These are phyloP conservation scores for Skeletonema grethae DNA, from an alignment of 108 stramenopile genomes.

Conservation along the genomic window DNA sequence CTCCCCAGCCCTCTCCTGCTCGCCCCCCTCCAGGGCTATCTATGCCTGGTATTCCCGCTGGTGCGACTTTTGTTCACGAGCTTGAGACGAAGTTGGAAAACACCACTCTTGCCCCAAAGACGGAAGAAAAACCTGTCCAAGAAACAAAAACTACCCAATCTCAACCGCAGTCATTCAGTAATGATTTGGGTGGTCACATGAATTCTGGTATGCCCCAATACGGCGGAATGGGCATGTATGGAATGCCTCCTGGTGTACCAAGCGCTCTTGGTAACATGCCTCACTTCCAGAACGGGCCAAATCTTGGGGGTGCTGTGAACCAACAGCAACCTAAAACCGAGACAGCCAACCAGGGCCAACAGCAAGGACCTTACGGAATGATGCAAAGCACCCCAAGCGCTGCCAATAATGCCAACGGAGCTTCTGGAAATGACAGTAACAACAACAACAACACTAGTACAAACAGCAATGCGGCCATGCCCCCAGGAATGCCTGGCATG, in stretches of 20 bases:
- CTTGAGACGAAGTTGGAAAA: slow-evolving; percentile 81
- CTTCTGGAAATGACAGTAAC: slow-evolving; percentile 36
- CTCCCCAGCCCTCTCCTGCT: slow-evolving; percentile 70
- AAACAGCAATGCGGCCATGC: slow-evolving; percentile 49
- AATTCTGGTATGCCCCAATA: slow-evolving; percentile 58
- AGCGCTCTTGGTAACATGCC: slow-evolving; percentile 41
- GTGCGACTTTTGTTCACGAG: slow-evolving; percentile 82
- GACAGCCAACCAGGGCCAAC: slow-evolving; percentile 14
- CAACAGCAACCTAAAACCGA: slow-evolving; percentile 61
- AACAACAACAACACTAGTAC: slow-evolving; percentile 28
- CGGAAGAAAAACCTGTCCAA: slow-evolving; percentile 29
- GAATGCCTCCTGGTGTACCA: slow-evolving; percentile 31
- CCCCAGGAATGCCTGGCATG: slow-evolving; percentile 83
- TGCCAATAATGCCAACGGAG: slow-evolving; percentile 28
- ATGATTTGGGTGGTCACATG: slow-evolving; percentile 24
- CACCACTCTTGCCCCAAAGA: slow-evolving; percentile 46
- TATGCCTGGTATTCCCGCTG: slow-evolving; percentile 87
- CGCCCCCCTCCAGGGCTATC: slow-evolving; percentile 87
- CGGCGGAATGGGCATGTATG: slow-evolving; percentile 69
- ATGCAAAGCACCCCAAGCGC: slow-evolving; percentile 31
- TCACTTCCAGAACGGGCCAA: slow-evolving; percentile 50
- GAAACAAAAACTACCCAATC: slow-evolving; percentile 11
- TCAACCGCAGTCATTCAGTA: slow-evolving; percentile 47
- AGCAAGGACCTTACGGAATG: slow-evolving; percentile 46
- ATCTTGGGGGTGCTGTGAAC: slow-evolving; percentile 47